Evolutionary conservation across 2,329 filamentous ascomycete genomes (phyloP), one percentile per base, ranked within the genome.

Genomic region (Teratosphaeria viscida): DNA sequence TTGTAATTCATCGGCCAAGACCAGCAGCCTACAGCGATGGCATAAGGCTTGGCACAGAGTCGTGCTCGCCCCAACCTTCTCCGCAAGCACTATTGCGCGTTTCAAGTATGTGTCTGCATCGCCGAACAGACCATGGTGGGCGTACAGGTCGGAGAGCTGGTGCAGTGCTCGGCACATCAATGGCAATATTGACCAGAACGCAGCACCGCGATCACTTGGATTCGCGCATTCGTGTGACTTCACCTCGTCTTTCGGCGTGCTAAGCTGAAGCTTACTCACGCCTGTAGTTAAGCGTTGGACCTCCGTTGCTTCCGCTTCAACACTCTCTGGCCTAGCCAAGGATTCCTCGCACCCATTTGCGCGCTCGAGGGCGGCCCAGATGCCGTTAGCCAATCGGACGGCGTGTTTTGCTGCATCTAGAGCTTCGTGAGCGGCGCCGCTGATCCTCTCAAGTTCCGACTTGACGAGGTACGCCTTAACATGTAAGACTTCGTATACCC

Each of bases 71-170:
- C 60, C 57, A n/a, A 66, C 57, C 6, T 60, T 60, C 52, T 81
- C 80, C 26, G 89, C 89, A 61, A 95, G 82, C 67, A 88, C 90
- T 58, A 87, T 79, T 0, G 91, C 91, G 67, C 94, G 88, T 65
- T 96, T 88, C 1, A 88, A 86, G 66, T 95, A 95, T 71, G 92
- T 94, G 0, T 92, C 76, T 1, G 92, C 92, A 71, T 97, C 92
- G 61, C 90, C 86, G 64, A 91, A 90, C 74, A 95, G 82, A 32
- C 94, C 94, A 63, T 94, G 83, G 64, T 95, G 87, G 1, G 88
- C 85, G 66, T 92, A 96, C 1, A 95, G 78, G 3, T 82, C 81
- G 0, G 90, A 90, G 2, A 96, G 81, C 60, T 91, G 86, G 61
- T 86, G 75, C 14, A 95, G 77, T 59, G 85, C 84, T 34, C 83